phyloP scores from a whole-genome alignment of 169 alveolate genomes.

The Plasmodium gonderi region DNA sequence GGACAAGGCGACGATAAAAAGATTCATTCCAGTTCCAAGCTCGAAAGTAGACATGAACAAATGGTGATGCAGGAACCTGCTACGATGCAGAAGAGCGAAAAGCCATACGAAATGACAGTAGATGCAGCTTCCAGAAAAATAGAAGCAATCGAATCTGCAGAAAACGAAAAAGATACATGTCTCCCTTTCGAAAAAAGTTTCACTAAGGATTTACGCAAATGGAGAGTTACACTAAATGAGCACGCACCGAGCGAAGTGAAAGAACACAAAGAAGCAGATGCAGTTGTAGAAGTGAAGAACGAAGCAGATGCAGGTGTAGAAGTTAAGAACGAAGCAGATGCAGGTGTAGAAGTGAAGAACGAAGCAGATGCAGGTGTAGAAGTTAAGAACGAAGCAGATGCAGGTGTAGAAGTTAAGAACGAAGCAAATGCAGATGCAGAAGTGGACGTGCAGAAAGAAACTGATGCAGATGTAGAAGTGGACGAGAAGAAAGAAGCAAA shows the following conservation, averaged over 20 bases:
- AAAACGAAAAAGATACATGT: neutral
- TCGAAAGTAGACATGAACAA: neutral
- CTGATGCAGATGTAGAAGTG: too few relatives aligned
- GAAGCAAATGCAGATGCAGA: neutral
- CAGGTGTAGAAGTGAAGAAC: neutral
- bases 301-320: neutral
- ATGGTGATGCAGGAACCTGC: neutral
- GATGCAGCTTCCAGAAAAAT: neutral
- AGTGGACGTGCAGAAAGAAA: neutral
- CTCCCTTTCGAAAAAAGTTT: neutral
- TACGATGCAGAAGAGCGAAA: neutral
- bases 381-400: neutral
- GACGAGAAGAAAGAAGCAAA: too few relatives aligned
- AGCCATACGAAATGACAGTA: neutral
- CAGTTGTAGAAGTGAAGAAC: neutral
- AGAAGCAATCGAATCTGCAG: neutral
- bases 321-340: neutral
- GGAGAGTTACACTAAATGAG: conserved; percentile 6
- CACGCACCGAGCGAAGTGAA: neutral
- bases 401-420: neutral
- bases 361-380: neutral
- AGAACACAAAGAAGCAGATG: neutral
- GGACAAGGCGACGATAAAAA: neutral
- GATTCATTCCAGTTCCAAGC: neutral
- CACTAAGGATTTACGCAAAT: neutral